Evolutionary conservation across 2,329 filamentous ascomycete genomes (phyloP), one percentile per base, ranked within the genome.

Genomic region (Chaetomium sp.): DNA sequence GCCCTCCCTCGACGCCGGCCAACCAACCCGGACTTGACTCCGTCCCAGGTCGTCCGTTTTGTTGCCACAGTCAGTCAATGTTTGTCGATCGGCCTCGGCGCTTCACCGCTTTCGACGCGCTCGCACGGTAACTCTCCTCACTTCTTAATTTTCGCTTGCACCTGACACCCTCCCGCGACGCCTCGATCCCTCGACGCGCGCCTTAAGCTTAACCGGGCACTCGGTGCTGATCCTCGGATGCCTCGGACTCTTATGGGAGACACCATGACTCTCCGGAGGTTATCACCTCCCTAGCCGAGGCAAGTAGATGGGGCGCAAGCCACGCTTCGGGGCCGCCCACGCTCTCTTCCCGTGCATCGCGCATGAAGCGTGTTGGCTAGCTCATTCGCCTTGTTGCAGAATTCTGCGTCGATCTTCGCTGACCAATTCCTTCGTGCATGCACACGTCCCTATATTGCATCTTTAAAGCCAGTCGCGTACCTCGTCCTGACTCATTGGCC

Each of bases 21-120:
- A 51, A 51, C 49, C 49, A 51, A 25, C 49, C 49, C 51, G 51
- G 31, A 55, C 19, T 29, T 38, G 25, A 31, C 53, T 55, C 53
- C 53, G 31, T 55, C 31, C 29, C 53, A 35, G n/a, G 13, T 21
- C 31, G 19, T 55, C 53, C 53, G 53, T 55, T 55, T 38, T 13
- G 29, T 38, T 16, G 53, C 35, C 53, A 55, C 53, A 55, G 12
- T 35, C 53, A 55, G 12, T 35, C 53, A 35, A 35, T 13, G 9
- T 31, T 35, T 23, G 53, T n/a, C 53, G 53, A 55, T 55, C 53
- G 8, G 29, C 53, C 29, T 21, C 9, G 29, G 29, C n/a, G 53
- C 53, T 13, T 55, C 53, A 55, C 53, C 53, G 51, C 53, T 23
- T 47, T 47, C n/a, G 29, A 23, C 49, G 7, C 23, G 13, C 49